These are phyloP conservation scores for Fusarium sp. DNA, from an alignment of 2,329 filamentous ascomycete genomes.

Conservation along the genomic window DNA sequence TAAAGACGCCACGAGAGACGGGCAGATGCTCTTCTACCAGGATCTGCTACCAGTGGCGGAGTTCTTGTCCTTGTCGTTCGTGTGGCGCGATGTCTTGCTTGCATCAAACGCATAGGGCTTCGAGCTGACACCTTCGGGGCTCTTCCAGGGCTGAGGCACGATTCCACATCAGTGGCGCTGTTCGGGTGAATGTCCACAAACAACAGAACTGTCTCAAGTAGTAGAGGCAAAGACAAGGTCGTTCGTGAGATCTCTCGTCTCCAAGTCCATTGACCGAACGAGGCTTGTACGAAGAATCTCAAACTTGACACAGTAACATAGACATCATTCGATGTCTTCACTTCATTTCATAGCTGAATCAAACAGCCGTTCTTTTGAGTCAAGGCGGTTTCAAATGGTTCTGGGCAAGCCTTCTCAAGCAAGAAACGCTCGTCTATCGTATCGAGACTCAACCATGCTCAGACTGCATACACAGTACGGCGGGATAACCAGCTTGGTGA, in stretches of 20 bases:
- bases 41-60: constrained; percentile 3
- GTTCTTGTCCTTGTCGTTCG: constrained; percentile 11
- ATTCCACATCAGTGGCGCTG: background rate
- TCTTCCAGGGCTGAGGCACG: constrained; percentile 2
- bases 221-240: background rate
- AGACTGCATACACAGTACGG: constrained; percentile 3
- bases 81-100: constrained; percentile 14
- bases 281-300: background rate
- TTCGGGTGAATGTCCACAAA: background rate
- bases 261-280: background rate
- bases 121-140: background rate
- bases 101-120: background rate
- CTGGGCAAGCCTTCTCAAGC: constrained; percentile 20
- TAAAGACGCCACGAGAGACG: constrained; percentile 15
- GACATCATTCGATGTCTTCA: constrained; percentile 10
- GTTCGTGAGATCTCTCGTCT: background rate
- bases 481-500: constrained; percentile 5
- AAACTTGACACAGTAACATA: background rate
- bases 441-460: background rate
- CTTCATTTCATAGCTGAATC: constrained; percentile 8
- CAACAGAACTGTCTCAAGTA: background rate
- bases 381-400: constrained; percentile 30
- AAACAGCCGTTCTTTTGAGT: constrained; percentile 23
- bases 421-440: constrained; percentile 9
- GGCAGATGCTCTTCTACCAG: constrained; percentile 13